Conservation (phyloP, 2,329 filamentous ascomycete genomes). For the Alternaria conjuncta region DNA sequence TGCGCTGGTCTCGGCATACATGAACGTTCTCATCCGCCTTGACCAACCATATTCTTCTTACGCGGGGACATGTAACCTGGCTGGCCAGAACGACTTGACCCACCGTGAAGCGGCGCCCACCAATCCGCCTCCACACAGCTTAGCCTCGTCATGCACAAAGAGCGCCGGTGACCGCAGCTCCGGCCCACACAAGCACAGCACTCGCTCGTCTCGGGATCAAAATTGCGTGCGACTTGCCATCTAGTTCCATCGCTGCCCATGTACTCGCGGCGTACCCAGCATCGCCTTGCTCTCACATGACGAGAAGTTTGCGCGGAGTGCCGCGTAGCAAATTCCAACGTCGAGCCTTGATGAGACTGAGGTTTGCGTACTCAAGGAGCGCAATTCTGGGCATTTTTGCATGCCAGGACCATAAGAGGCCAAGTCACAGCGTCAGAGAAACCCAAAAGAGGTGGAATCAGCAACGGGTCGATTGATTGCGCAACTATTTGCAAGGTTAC, state of each 20-base stretch:
- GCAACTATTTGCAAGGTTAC: constrained; percentile 40
- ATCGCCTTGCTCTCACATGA: constrained; percentile 50
- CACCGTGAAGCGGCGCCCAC: constrained; percentile 27
- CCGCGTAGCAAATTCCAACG: constrained; percentile 51
- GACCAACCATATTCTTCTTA: constrained; percentile 27
- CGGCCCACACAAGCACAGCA: constrained; percentile 47
- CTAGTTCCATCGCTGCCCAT: constrained; percentile 39
- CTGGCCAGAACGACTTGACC: constrained; percentile 31
- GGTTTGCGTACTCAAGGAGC: constrained; percentile 19
- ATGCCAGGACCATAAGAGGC: constrained; percentile 24
- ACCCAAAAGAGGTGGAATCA: constrained; percentile 28
- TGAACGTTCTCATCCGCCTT: constrained; percentile 16
- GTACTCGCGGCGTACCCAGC: constrained; percentile 48
- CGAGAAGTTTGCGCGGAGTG: constrained; percentile 42
- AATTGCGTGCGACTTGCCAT: constrained; percentile 46
- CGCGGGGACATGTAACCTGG: constrained; percentile 35
- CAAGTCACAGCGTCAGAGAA: constrained; percentile 23
- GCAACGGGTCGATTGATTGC: constrained; percentile 37
- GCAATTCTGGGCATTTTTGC: constrained; percentile 24
- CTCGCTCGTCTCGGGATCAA: constrained; percentile 47
- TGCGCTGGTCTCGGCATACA: constrained; percentile 20
- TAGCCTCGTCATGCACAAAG: constrained; percentile 24
- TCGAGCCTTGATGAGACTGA: constrained; percentile 32
- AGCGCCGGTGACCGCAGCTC: constrained; percentile 37
- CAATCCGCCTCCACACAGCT: constrained; percentile 30